Base-by-base conservation (phyloP, 768 basidiomycete species). In the Suillus hirtellus region DNA sequence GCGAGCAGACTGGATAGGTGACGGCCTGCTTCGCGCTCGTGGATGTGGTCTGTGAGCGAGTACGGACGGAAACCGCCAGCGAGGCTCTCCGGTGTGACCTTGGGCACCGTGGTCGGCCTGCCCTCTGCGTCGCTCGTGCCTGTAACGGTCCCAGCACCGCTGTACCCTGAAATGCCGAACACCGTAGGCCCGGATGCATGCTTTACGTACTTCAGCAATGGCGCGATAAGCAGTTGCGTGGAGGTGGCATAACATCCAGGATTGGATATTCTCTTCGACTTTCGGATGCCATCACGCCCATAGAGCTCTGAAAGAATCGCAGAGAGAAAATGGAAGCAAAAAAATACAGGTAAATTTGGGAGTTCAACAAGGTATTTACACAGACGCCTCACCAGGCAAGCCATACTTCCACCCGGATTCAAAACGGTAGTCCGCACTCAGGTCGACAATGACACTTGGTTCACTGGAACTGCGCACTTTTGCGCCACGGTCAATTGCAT, bases 221-320 rank as follows among this genome's bases (percentile, higher is more conserved):
- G 97, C 0, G 96, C 97, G 64, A 97, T 77, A 61, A 99, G 86
- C 65, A 99, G 82, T 76, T 99, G 97, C 1, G 89, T 84, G 56
- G 94, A 93, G 40, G 97, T 99, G 6, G 96, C 91, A 73, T 95
- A 99, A 74, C 97, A 99, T 49, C 97, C 97, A 1, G 97, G 97
- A 78, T 99, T 99, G 55, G 97, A 92, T 66, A 99, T 94, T 50
- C 95, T 81, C 72, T 88, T 94, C 27, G 97, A 84, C 3, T 78
- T 65, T 52, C 87, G 87, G 66, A 97, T 81, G 1, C 75, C 75
- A 35, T 79, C 75, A 62, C 96, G 93, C 38, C 85, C 87, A 74
- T 98, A 99, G 47, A 99, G 80, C 75, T 99, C 97, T 98, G 73
- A 58, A 50, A 69, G 59, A 47, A 68, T 58, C 55, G 27, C 10